Evolutionary conservation across 176 grass and related monocot genomes (phyloP), one percentile per base, ranked within the genome.

Genomic region (Lolium multiflorum): DNA sequence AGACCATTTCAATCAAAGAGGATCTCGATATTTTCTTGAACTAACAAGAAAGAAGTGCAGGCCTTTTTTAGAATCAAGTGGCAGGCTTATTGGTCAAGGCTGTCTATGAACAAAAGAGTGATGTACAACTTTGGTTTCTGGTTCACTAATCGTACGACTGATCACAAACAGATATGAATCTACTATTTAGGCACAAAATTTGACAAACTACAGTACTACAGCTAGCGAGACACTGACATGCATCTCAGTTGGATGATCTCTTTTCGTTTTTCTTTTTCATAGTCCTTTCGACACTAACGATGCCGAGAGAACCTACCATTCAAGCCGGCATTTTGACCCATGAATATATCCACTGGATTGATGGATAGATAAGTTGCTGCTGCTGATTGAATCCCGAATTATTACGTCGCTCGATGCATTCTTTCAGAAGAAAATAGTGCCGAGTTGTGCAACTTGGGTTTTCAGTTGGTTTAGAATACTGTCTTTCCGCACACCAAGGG

Each of bases 241-340:
- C 17, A 37, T 85, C 73, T 84, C 48, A 47, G 55, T 17, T 82
- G 22, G 62, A 47, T 47, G 6, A 43, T 43, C 26, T 63, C 22
- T 22, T 76, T 15, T 43, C 41, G 4, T 35, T 18, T 9, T 28
- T 66, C 25, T 18, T 44, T n/a, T 6, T 44, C 35, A 6, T 87
- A 14, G 41, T 51, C 77, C 82, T 85, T 25, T 68, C 80, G 13
- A 12, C 35, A 37, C 74, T 7, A 56, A 64, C 15, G 24, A 31
- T 26, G 31, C 17, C 50, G 71, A 22, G 37, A 50, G 6, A 62
- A 41, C 88, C 51, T 54, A 86, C 71, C 83, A 35, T 35, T 28
- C 28, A 28, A 28, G 28, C 28, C 28, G 28, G 28, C 28, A 28
- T 28, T 28, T 28, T 28, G 28, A 28, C 28, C 28, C 28, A 77